Conservation (phyloP, 2,329 filamentous ascomycete species). For the Sporothrix inflata region DNA sequence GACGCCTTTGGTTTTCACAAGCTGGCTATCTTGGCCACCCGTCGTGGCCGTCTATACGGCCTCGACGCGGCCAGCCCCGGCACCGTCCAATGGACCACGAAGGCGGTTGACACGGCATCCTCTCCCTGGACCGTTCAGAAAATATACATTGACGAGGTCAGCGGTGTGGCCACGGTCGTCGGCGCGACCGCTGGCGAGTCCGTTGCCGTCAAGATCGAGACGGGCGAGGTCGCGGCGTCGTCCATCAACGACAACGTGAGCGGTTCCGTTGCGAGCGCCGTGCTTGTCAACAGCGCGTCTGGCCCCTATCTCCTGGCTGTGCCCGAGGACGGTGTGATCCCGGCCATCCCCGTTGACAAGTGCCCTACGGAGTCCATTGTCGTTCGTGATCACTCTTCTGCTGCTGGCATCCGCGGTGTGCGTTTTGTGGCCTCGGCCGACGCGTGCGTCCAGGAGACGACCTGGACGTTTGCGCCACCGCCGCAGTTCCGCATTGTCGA, state of each 20-base stretch:
- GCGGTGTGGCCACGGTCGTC: conserved; percentile 60
- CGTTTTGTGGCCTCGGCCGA: conserved; percentile 52
- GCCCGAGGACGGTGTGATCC: conserved; percentile 53
- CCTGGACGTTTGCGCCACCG: conserved; percentile 75
- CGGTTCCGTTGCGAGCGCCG: conserved; percentile 50
- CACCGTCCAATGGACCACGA: conserved; percentile 73
- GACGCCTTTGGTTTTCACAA: conserved; percentile 83
- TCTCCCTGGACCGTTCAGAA: conserved; percentile 68
- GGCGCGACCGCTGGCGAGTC: conserved; percentile 62
- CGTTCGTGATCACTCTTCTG: conserved; percentile 45
- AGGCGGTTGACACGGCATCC: conserved; percentile 60
- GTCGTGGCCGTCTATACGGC: conserved; percentile 76
- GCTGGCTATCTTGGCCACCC: conserved; percentile 77
- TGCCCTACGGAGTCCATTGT: conserved; percentile 60
- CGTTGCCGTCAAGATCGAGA: conserved; percentile 57
- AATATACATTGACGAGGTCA: conserved; percentile 63
- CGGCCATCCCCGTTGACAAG: conserved; percentile 50
- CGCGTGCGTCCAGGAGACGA: conserved; percentile 50
- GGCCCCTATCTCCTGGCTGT: conserved; percentile 60
- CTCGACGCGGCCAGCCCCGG: conserved; percentile 77
- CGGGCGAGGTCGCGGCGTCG: conserved; percentile 52
- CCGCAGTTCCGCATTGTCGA: conserved; percentile 68
- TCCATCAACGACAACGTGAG: conserved; percentile 44
- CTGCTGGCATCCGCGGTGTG: conserved; percentile 58
- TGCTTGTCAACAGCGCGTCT: conserved; percentile 55